Percentiles rank a stretch among this genome's conserved stretches.
Evolutionary conservation across 2,329 filamentous ascomycete species (phyloP).

Genomic region (Ophiostoma novo-ulmi): DNA sequence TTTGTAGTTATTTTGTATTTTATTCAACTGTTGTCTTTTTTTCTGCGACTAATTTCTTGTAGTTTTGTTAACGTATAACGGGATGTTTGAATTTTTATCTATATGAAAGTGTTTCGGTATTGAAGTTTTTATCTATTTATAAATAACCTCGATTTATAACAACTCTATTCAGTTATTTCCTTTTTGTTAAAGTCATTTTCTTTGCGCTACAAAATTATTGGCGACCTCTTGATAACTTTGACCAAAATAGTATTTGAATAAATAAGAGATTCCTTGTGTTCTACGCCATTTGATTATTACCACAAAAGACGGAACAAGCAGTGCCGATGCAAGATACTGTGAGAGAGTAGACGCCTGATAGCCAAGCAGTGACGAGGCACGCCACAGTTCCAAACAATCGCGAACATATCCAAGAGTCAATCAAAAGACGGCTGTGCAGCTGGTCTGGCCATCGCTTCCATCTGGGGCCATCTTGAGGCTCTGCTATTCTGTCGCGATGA

Average conservation of each 20-base stretch:
- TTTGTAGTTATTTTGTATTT: neutral
- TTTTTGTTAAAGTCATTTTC: too few species aligned
- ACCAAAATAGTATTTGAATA: neutral
- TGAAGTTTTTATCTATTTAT: too few species aligned
- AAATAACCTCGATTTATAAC: too few species aligned
- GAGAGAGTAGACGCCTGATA: neutral
- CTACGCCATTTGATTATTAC: neutral
- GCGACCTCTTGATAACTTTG: too few species aligned
- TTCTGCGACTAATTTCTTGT: too few species aligned
- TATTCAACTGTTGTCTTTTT: too few species aligned
- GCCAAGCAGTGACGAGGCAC: neutral
- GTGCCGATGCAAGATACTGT: neutral
- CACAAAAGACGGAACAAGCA: neutral
- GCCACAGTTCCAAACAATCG: neutral
- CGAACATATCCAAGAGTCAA: neutral
- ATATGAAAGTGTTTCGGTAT: too few species aligned
- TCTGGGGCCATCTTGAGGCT: neutral
- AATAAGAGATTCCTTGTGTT: neutral
- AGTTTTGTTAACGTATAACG: too few species aligned
- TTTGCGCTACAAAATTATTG: too few species aligned
- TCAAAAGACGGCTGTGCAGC: neutral
- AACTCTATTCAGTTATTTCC: too few species aligned
- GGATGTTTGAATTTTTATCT: too few species aligned
- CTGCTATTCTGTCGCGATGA: neutral
- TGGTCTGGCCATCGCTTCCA: neutral